A percentile compares a stretch with the other conserved stretches of the same genome.
These are phyloP conservation scores for Cytauxzoon felis DNA, from an alignment of 169 alveolate genomes.

Conservation along the genomic window DNA sequence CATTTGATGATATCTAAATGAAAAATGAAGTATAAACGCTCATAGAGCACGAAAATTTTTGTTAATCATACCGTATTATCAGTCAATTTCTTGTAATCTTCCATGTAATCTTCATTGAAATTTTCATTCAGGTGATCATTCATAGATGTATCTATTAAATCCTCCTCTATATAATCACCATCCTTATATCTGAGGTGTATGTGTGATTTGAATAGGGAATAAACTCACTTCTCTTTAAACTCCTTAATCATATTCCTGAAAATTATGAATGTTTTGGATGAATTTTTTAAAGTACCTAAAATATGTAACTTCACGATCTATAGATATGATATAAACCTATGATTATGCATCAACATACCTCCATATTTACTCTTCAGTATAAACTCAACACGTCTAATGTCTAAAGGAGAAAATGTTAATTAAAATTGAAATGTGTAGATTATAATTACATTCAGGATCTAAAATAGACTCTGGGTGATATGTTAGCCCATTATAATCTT, in stretches of 20 bases:
- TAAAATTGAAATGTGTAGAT: neutral
- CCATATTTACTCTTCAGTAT: slow-evolving; percentile 37
- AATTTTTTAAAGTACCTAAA: slow-evolving; percentile 23
- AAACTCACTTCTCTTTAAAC: slow-evolving; percentile 12
- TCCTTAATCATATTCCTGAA: slow-evolving; percentile 52
- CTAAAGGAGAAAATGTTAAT: neutral
- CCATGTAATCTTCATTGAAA: slow-evolving; percentile 1
- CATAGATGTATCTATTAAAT: neutral
- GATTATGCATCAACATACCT: slow-evolving; percentile 48
- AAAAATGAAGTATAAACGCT: neutral
- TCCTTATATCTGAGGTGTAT: slow-evolving; percentile 12
- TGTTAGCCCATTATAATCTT: neutral
- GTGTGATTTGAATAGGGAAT: neutral
- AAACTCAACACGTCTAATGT: slow-evolving; percentile 39
- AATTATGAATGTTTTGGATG: neutral
- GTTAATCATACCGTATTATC: neutral
- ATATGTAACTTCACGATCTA: slow-evolving; percentile 42
- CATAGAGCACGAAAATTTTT: neutral
- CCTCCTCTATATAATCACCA: slow-evolving; percentile 3
- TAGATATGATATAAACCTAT: too few species aligned
- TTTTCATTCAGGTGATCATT: slow-evolving; percentile 4
- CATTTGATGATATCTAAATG: slow-evolving; percentile 2
- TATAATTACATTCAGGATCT: slow-evolving; percentile 11
- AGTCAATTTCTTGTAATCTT: neutral
- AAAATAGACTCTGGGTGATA: neutral